Percentiles rank a stretch among this genome's conserved stretches.
Evolutionary conservation across 441 rosid genomes (phyloP).

Genomic region (Erodium moschatum): DNA sequence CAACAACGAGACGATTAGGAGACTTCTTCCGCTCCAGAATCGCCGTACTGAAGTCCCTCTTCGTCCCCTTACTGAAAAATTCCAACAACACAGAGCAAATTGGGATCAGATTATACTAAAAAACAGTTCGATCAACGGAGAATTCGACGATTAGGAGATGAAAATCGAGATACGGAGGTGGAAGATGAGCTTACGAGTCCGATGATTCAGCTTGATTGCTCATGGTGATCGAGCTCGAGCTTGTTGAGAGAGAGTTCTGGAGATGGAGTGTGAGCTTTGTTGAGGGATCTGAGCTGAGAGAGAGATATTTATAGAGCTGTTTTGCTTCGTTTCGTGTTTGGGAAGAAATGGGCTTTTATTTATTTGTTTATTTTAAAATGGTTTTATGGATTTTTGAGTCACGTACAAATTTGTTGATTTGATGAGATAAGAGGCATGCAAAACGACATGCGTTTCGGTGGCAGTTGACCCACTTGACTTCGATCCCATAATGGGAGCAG

Average conservation of each 20-base stretch:
- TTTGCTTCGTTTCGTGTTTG: constrained; percentile 17
- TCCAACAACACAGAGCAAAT: neutral
- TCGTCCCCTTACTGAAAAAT: constrained; percentile 21
- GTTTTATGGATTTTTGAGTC: no score
- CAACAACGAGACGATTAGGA: constrained; percentile 23
- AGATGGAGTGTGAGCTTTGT: neutral
- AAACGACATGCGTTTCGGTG: no score
- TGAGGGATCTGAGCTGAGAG: neutral
- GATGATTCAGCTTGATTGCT: constrained; percentile 19
- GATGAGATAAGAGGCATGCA: no score
- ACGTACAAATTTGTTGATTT: no score
- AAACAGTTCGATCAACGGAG: neutral
- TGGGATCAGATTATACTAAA: neutral
- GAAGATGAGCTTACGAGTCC: constrained; percentile 17
- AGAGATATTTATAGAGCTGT: constrained; percentile 4
- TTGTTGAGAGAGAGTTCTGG: neutral
- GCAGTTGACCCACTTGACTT: no score
- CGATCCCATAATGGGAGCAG: no score
- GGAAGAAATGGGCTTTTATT: constrained; percentile 13
- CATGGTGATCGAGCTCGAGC: constrained; percentile 11
- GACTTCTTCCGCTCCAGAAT: constrained; percentile 28
- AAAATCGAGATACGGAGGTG: neutral
- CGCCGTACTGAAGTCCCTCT: constrained; percentile 25
- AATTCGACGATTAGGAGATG: neutral
- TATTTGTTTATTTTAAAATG: no score